These are phyloP conservation scores for Rhodotorula mucilaginosa DNA, from an alignment of 1,284 basidiomycete species.

Conservation along the genomic window DNA sequence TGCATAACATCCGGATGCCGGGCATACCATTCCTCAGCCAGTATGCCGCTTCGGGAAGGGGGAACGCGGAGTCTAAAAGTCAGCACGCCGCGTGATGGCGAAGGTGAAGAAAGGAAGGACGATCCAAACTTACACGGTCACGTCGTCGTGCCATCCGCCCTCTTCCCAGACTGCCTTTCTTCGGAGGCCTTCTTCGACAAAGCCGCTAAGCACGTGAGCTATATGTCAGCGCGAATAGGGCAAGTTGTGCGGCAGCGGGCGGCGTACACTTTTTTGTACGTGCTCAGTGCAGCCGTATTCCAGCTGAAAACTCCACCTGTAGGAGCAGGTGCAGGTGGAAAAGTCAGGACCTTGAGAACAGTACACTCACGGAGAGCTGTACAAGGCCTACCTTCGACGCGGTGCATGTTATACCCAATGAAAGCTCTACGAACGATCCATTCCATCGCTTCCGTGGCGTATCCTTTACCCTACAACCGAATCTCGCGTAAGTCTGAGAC, in stretches of 20 bases:
- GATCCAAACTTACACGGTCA: background rate
- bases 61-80: background rate
- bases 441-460: slow-evolving; percentile 11
- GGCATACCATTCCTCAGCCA: background rate
- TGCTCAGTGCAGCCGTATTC: background rate
- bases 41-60: background rate
- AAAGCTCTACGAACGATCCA: slow-evolving; percentile 17
- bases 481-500: background rate
- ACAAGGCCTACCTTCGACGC: background rate
- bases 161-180: slow-evolving; percentile 6
- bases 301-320: background rate
- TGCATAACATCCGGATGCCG: background rate
- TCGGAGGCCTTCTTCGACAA: slow-evolving; percentile 3
- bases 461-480: slow-evolving; percentile 9
- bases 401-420: background rate
- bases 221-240: background rate
- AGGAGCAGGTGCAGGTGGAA: background rate
- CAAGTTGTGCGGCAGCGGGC: background rate
- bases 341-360: background rate
- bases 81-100: background rate
- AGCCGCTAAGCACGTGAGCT: background rate
- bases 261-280: slow-evolving; percentile 2
- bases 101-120: no score
- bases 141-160: slow-evolving; percentile 14
- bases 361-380: background rate